phyloP scores from a whole-genome alignment of 139 green algal genomes.

The Closterium sp. region DNA sequence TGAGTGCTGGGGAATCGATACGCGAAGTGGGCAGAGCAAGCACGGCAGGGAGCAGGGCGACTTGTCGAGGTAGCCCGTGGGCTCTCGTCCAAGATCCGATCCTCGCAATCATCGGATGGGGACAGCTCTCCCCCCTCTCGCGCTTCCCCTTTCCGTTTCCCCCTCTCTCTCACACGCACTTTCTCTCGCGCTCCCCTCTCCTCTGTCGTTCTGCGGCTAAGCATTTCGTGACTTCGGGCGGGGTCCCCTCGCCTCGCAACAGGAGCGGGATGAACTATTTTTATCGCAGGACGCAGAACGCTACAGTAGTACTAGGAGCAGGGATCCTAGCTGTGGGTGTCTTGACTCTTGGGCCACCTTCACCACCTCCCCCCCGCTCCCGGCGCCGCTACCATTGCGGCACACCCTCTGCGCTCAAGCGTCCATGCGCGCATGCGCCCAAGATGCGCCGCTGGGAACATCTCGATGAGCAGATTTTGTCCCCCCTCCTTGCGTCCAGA shows the following conservation, averaged over 20 bases:
- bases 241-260: no score
- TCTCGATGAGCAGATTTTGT: background rate
- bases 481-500: no score
- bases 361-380: background rate
- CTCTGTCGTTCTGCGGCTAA: no score
- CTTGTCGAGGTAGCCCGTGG: background rate
- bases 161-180: background rate
- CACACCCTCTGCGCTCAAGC: background rate
- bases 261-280: background rate
- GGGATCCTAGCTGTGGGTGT: no score
- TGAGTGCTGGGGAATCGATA: background rate
- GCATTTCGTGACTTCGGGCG: no score
- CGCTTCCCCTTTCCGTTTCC: background rate
- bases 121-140: background rate
- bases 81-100: background rate
- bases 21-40: background rate
- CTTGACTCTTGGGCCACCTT: background rate
- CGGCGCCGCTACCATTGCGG: background rate
- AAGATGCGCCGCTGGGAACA: background rate
- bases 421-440: background rate
- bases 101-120: background rate
- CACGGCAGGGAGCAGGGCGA: background rate
- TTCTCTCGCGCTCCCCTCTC: background rate
- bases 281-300: background rate
- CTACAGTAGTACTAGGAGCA: background rate